Conservation (phyloP, 257 asterid species). For the Eucommia ulmoides region DNA sequence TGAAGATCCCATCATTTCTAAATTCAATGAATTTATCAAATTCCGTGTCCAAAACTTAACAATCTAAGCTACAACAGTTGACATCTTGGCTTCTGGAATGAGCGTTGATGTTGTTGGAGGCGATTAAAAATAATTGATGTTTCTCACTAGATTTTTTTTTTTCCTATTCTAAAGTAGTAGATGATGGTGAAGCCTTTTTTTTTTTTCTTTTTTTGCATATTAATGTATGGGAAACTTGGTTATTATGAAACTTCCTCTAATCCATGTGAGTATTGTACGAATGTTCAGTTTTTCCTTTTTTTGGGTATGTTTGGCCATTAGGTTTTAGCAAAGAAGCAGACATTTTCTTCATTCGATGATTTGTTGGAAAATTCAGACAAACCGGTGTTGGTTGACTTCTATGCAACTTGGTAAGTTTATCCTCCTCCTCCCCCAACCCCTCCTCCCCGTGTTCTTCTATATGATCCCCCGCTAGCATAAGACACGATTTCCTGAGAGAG, state of each 20-base stretch:
- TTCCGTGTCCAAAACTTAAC: too few species aligned
- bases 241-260: background rate
- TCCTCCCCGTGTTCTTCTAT: too few species aligned
- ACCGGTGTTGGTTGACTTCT: slow-evolving; percentile 88
- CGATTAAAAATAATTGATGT: too few species aligned
- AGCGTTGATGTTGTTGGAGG: too few species aligned
- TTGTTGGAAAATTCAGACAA: slow-evolving; percentile 63
- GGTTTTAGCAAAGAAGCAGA: slow-evolving; percentile 86
- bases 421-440: too few species aligned
- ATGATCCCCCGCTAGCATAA: too few species aligned
- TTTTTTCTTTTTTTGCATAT: background rate
- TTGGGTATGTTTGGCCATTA: slow-evolving; percentile 14
- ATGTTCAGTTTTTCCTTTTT: background rate
- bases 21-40: too few species aligned
- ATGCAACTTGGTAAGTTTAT: slow-evolving; percentile 76
- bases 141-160: background rate
- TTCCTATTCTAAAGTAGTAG: background rate
- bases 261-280: background rate
- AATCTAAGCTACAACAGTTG: too few species aligned
- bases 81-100: too few species aligned
- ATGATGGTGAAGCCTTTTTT: background rate
- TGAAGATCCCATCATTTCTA: too few species aligned
- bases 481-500: too few species aligned
- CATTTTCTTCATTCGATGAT: slow-evolving; percentile 70
- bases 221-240: background rate